phyloP scores from a whole-genome alignment of 1,284 basidiomycete species.

The Hemileia vastatrix region DNA sequence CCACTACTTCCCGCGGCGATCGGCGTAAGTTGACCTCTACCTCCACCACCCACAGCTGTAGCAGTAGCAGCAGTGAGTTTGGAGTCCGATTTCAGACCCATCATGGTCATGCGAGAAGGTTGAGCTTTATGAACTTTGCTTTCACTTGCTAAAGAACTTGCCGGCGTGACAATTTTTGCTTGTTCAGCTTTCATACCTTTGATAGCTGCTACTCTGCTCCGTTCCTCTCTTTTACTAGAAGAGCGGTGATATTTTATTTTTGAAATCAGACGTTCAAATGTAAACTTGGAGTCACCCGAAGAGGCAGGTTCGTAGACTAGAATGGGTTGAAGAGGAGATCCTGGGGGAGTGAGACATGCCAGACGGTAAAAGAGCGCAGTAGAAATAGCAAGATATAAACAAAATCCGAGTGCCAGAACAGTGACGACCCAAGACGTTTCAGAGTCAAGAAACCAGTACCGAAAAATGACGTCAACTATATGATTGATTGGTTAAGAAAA shows the following conservation, averaged over 20 bases:
- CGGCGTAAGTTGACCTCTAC: no score
- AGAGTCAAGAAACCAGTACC: constrained; percentile 72
- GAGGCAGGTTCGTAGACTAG: neutral
- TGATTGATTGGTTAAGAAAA: constrained; percentile 52
- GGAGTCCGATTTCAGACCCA: no score
- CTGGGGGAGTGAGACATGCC: neutral
- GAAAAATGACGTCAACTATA: constrained; percentile 60
- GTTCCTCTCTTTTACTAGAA: constrained; percentile 43
- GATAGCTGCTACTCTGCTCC: constrained; percentile 25
- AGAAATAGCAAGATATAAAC: constrained; percentile 1
- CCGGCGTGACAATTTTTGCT: no score
- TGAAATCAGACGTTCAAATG: no score
- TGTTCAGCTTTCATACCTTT: no score
- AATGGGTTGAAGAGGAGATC: neutral
- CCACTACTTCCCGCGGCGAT: no score
- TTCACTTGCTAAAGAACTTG: no score
- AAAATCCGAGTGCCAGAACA: neutral
- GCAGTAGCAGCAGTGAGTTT: no score
- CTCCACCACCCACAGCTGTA: no score
- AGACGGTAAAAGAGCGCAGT: neutral
- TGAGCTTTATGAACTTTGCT: no score
- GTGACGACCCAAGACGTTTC: constrained; percentile 67
- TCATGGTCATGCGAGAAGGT: no score
- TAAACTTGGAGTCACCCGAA: neutral
- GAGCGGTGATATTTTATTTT: no score